Percentiles rank a stretch among this genome's conserved stretches.
phyloP scores from a whole-genome alignment of 768 basidiomycete species.

The Mycena rebaudengoi region DNA sequence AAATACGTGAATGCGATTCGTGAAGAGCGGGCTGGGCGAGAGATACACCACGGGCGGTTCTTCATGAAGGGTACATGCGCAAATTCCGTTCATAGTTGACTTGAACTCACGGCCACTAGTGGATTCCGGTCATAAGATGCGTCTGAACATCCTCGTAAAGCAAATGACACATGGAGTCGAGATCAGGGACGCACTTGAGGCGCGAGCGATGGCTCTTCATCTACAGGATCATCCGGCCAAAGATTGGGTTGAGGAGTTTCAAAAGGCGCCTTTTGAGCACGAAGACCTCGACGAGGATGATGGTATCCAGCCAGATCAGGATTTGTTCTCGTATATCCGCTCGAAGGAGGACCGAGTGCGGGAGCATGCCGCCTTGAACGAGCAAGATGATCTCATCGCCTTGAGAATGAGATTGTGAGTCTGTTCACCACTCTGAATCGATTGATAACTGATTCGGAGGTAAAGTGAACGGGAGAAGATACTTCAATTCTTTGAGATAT shows the following conservation, averaged over 20 bases:
- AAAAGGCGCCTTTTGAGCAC: background rate
- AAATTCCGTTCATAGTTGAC: background rate
- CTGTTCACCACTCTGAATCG: too few species aligned
- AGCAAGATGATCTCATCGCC: background rate
- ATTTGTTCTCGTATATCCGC: background rate
- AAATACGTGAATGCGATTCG: constrained; percentile 43
- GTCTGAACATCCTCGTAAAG: constrained; percentile 36
- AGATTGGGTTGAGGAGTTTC: background rate
- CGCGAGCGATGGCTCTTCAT: constrained; percentile 24
- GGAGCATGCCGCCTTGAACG: background rate
- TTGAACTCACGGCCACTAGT: constrained; percentile 22
- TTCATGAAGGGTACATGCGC: constrained; percentile 38
- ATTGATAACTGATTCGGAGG: background rate
- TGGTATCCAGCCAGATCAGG: background rate
- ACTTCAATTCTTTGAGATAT: background rate
- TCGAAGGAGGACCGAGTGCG: background rate
- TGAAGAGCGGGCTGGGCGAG: constrained; percentile 38
- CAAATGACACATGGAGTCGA: constrained; percentile 38
- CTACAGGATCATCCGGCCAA: constrained; percentile 4
- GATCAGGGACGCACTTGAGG: constrained; percentile 27
- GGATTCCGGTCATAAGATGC: constrained; percentile 39
- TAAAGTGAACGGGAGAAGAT: constrained; percentile 1
- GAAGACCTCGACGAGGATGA: background rate
- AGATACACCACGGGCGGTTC: constrained; percentile 41
- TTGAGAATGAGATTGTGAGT: background rate